Evolutionary conservation across 306 rosid species (phyloP), one percentile per base, ranked within the genome.

Genomic region (Dicorynia guianensis): DNA sequence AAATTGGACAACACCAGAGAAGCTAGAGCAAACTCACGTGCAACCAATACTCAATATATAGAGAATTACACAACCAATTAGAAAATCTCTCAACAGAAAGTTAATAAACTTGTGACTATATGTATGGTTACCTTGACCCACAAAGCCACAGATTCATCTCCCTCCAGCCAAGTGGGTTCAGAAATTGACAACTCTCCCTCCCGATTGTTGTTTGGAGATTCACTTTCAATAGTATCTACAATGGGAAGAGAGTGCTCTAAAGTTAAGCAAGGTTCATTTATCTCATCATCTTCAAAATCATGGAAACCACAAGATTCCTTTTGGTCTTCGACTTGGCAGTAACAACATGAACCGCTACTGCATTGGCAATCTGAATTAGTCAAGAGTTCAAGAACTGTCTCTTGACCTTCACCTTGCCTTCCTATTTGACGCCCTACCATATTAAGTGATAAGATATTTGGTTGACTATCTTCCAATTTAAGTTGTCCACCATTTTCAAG

Each of bases 51-150:
- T 68, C 39, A 13, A 57, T 66, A 17, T 56, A 18, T 7, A 46
- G 60, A 78, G 42, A 63, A 63, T 10, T 33, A 25, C 59, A 61
- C 43, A 63, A n/a, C 30, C 13, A 6, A 42, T 49, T n/a, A 69
- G 50, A 36, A 59, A 65, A 71, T 43, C 4, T 4, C 36, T 53
- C 72, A 11, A 71, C 14, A 71, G 43, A 40, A 56, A 66, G 33
- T 43, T 67, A 42, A 59, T 74, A 46, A 25, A 25, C 30, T 71
- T 71, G 46, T 64, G 25, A 63, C 20, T 62, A 43, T 18, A 61
- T 35, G 79, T 64, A 67, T 52, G 75, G 67, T 46, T 87, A 95
- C 99, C 99, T 92, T 96, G 69, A 92, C 97, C 99, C 99, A 96
- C 84, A 96, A 63, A 63, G 99, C 98, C 71, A 92, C 82, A 60